Percentiles rank a stretch among this genome's conserved stretches.
phyloP scores from a whole-genome alignment of 148 eudicot genomes.

The Vaccinium vitisidaea region DNA sequence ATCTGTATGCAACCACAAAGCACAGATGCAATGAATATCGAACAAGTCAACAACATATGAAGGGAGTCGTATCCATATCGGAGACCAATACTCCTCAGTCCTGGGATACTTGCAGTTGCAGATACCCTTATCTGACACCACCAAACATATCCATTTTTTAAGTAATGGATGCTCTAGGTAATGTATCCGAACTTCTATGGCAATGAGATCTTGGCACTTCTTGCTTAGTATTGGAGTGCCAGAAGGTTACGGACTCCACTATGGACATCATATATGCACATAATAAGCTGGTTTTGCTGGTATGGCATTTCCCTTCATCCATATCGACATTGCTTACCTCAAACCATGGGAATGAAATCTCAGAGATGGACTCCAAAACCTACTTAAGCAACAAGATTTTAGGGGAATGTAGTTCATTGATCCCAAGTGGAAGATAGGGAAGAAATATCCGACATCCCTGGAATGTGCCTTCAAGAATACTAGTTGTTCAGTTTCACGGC shows the following conservation, averaged over 20 bases:
- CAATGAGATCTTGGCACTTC: neutral
- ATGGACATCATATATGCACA: neutral
- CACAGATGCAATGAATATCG: neutral
- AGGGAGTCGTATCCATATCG: neutral
- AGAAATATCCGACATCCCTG: no score
- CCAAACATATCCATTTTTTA: neutral
- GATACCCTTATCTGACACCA: neutral
- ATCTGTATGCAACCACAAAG: neutral
- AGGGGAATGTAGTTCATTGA: no score
- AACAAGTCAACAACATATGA: neutral
- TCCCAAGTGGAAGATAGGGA: no score
- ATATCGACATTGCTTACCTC: neutral
- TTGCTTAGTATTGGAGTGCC: neutral
- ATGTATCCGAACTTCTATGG: neutral
- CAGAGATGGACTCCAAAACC: no score
- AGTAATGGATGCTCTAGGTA: neutral
- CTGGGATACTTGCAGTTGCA: neutral
- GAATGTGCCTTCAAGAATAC: no score
- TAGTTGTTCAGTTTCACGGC: no score
- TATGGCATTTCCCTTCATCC: neutral
- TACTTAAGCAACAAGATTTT: no score
- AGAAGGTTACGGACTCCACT: neutral
- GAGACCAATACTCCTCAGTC: neutral
- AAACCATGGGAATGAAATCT: neutral
- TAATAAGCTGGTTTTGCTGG: neutral